A percentile compares a stretch with the other conserved stretches of the same genome.
Evolutionary conservation across 768 basidiomycete genomes (phyloP).

Genomic region (Pisolithus tinctorius): DNA sequence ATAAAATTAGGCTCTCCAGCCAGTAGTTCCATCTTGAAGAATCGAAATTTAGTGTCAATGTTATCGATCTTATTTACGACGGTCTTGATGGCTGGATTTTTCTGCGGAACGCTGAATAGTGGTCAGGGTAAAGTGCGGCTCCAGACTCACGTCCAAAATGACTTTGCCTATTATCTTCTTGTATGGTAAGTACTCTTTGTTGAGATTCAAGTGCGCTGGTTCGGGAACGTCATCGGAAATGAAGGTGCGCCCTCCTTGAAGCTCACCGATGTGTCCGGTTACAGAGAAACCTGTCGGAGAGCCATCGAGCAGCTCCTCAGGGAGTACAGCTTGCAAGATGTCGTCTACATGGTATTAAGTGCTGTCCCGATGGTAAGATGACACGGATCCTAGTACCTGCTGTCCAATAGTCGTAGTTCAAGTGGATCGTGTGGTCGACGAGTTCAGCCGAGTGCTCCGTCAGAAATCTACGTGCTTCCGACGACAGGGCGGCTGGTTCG

Average conservation of each 20-base stretch:
- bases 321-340: conserved; percentile 75
- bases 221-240: conserved; percentile 1
- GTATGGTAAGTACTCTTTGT: conserved; percentile 86
- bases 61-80: conserved; percentile 93
- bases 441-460: conserved; percentile 48
- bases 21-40: conserved; percentile 94
- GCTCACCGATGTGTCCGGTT: conserved; percentile 84
- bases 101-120: conserved; percentile 41
- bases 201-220: conserved; percentile 86
- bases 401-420: conserved; percentile 87
- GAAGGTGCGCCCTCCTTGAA: not conserved
- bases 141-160: conserved; percentile 70
- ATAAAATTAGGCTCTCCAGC: conserved; percentile 85
- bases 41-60: conserved; percentile 81
- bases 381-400: conserved; percentile 46
- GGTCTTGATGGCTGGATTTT: conserved; percentile 77
- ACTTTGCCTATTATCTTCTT: conserved; percentile 88
- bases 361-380: not conserved
- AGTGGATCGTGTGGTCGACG: conserved; percentile 50
- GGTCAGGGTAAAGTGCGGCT: not conserved
- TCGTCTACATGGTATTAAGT: conserved; percentile 50
- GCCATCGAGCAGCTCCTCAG: conserved; percentile 67
- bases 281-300: conserved; percentile 84
- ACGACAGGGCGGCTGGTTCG: conserved; percentile 65
- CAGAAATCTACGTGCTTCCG: conserved; percentile 50